A percentile compares a stretch with the other conserved stretches of the same genome.
Conservation (phyloP, 2,329 filamentous ascomycete genomes). For the Fusarium tupiense region DNA sequence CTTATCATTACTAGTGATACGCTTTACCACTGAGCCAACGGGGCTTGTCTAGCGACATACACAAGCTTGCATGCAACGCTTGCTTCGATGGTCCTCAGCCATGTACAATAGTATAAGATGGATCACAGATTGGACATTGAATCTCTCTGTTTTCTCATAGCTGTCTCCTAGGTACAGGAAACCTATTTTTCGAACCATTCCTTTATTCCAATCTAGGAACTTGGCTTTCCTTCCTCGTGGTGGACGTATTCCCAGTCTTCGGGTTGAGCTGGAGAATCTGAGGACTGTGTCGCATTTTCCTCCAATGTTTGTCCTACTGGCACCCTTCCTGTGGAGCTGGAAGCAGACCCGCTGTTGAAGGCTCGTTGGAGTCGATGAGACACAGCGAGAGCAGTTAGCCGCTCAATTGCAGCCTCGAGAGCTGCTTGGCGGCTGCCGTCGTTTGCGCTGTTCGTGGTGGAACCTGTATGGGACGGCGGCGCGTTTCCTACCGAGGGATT, state of each 20-base stretch:
- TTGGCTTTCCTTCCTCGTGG: too few species aligned
- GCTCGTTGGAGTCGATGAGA: not conserved
- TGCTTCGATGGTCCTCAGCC: fast-evolving
- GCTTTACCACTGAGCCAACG: constrained; percentile 49
- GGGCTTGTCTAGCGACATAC: constrained; percentile 14
- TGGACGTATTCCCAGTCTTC: not conserved
- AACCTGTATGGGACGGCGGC: not conserved
- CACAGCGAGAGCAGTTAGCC: too few species aligned
- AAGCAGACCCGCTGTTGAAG: not conserved
- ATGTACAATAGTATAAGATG: not conserved
- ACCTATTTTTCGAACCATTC: not conserved
- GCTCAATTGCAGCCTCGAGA: too few species aligned
- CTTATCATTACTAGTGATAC: constrained; percentile 52
- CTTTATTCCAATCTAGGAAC: too few species aligned
- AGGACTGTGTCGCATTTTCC: not conserved
- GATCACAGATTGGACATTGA: too few species aligned
- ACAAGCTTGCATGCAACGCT: not conserved
- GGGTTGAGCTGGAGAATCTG: not conserved
- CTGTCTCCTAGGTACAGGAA: not conserved
- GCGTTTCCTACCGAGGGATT: too few species aligned
- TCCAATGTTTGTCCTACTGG: not conserved
- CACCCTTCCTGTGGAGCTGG: not conserved
- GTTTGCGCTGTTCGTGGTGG: not conserved
- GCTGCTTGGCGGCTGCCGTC: not conserved
- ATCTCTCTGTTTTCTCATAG: not conserved